Evolutionary conservation across 176 grass and related monocot species (phyloP).

Genomic region (Zea mays): Zm-B73-REFERENCE-NAM-5.0 NC_050097.1:113359001-113359500

Average conservation of each 20-base stretch:
- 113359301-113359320: slow-evolving; percentile 75
- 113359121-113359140: no score
- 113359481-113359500: slow-evolving; percentile 63
- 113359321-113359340: slow-evolving; percentile 83
- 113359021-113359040: no score
- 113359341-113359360: slow-evolving; percentile 56
- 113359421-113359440: slow-evolving; percentile 56
- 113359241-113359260: not conserved
- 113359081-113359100: no score
- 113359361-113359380: slow-evolving; percentile 76
- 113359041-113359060: no score
- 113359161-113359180: not conserved
- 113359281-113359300: slow-evolving; percentile 10
- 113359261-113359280: not conserved
- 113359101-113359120: not conserved
- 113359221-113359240: not conserved
- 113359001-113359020: no score
- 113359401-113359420: slow-evolving; percentile 37
- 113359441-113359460: slow-evolving; percentile 74
- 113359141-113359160: not conserved
- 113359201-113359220: not conserved
- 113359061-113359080: no score
- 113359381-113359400: slow-evolving; percentile 82
- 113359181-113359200: not conserved
- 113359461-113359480: slow-evolving; percentile 63